Conservation (phyloP, 164 flowering plant genomes). For the Magnolia sinica region DNA sequence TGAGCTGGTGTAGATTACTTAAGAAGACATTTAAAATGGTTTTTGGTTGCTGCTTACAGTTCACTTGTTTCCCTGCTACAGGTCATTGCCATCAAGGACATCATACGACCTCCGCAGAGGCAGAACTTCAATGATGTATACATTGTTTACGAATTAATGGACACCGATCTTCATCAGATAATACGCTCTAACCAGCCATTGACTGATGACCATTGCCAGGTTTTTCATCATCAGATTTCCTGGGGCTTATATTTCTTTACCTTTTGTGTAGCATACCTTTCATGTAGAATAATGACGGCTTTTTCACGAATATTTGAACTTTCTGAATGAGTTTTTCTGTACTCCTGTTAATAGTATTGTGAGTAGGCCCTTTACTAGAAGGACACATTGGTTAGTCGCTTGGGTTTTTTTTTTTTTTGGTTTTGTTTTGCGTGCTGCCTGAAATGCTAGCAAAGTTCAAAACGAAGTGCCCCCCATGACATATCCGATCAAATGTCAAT, state of each 20-base stretch:
- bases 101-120: constrained; percentile 70
- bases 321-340: neutral
- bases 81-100: constrained; percentile 73
- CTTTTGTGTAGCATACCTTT: neutral
- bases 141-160: constrained; percentile 83
- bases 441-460: neutral
- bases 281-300: too few species aligned
- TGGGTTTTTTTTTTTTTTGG: neutral
- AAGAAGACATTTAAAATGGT: neutral
- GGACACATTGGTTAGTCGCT: neutral
- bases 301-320: neutral
- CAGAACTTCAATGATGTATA: constrained; percentile 87
- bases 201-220: constrained; percentile 90
- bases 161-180: constrained; percentile 90
- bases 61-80: constrained; percentile 21
- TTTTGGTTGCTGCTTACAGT: neutral
- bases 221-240: constrained; percentile 12
- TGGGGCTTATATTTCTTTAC: constrained; percentile 6
- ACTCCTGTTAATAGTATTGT: neutral
- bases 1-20: neutral
- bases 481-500: neutral
- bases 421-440: too few species aligned
- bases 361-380: neutral
- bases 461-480: neutral
- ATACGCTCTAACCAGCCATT: constrained; percentile 72